Evolutionary conservation across 768 basidiomycete genomes (phyloP), one percentile per base, ranked within the genome.

Genomic region (Lactarius hengduanensis): DNA sequence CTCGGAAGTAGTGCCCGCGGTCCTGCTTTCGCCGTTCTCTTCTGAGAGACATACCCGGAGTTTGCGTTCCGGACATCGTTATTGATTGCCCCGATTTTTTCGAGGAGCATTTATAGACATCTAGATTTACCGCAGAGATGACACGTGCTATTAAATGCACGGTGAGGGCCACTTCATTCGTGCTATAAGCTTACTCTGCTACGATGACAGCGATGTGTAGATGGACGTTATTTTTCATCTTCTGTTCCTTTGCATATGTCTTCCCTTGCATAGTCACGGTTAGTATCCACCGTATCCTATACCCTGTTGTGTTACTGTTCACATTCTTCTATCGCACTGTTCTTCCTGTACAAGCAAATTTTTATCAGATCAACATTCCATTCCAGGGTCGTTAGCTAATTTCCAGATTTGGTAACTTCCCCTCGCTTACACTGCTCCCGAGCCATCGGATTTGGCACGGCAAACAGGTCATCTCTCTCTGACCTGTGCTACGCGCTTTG

Each of bases 91-190:
- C 15, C 2, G 5, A 13, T 20, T 43, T 32, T 59, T 32, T 18
- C 16, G 41, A 62, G 10, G 22, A 26, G 18, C 34, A 2, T 34
- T 15, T 40, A 36, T 28, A 55, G 54, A 16, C 28, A 22, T 32
- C 26, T 66, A 53, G 28, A 26, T 62, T 62, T 54, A 66, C 38
- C 20, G 36, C 26, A n/a, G 20, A 61, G 10, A 61, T 32, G 22
- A 11, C 53, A 7, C 32, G 43, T 62, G 56, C 54, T 43, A 26
- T 55, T 60, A 32, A 5, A 20, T 26, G 40, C 57, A 41, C 38
- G 50, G 50, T 22, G 34, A 58, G 28, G 26, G 10, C 18, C 1
- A 3, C 40, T 38, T 54, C 26, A 53, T 62, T 38, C 5, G 15
- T 0, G 18, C 16, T 4, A 18, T 41, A 22, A 36, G 47, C 32